Evolutionary conservation across 2,329 filamentous ascomycete species (phyloP).

Genomic region (Lachnellula subtilissima): DNA sequence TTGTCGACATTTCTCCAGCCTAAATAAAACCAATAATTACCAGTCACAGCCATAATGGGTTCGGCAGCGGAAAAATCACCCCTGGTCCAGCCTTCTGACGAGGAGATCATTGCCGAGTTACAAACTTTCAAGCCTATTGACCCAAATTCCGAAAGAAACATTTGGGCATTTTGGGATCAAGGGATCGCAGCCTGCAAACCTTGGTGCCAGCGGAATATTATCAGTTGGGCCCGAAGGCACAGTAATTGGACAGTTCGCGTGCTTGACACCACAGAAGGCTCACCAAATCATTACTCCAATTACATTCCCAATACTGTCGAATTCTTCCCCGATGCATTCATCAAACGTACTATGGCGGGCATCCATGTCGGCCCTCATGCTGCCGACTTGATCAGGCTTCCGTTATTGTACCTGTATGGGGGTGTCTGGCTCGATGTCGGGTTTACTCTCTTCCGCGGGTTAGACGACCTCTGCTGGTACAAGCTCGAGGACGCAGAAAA

Average conservation of each 20-base stretch:
- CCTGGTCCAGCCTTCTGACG: not conserved
- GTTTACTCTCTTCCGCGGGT: constrained; percentile 37
- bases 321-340: constrained; percentile 38
- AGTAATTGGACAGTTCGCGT: constrained; percentile 40
- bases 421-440: constrained; percentile 42
- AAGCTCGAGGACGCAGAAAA: constrained; percentile 34
- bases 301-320: constrained; percentile 31
- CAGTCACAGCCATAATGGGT: not conserved
- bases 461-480: constrained; percentile 42
- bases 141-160: constrained; percentile 37
- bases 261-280: constrained; percentile 35
- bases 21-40: not conserved
- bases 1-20: no score
- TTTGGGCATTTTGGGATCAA: constrained; percentile 43
- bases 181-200: constrained; percentile 35
- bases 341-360: constrained; percentile 41
- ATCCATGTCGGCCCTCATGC: constrained; percentile 40
- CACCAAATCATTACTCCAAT: constrained; percentile 33
- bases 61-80: not conserved
- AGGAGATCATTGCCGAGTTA: constrained; percentile 11
- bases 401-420: constrained; percentile 38
- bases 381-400: constrained; percentile 43
- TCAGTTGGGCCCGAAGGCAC: constrained; percentile 35
- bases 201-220: constrained; percentile 35
- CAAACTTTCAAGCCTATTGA: constrained; percentile 27